These are phyloP conservation scores for Fusarium tjaetaba DNA, from an alignment of 2,329 filamentous ascomycete genomes.

Conservation along the genomic window DNA sequence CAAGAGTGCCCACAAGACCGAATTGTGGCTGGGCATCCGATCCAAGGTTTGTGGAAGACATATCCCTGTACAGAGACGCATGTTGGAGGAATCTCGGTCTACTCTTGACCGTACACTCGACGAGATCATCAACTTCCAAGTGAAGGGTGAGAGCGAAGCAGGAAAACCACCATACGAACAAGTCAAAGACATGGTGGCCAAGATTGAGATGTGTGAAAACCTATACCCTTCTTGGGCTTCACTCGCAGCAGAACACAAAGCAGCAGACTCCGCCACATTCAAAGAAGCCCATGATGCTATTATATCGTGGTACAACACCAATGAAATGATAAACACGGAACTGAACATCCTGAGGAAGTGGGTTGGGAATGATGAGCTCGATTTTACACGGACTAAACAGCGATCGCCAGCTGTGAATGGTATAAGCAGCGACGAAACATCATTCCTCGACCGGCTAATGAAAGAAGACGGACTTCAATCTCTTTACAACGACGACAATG, in stretches of 20 bases:
- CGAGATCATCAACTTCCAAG: slow-evolving; percentile 90
- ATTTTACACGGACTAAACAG: slow-evolving; percentile 82
- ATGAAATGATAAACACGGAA: slow-evolving; percentile 94
- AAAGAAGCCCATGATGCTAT: slow-evolving; percentile 87
- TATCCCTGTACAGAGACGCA: slow-evolving; percentile 82
- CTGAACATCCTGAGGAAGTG: slow-evolving; percentile 90
- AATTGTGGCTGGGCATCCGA: slow-evolving; percentile 89
- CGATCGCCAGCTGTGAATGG: slow-evolving; percentile 73
- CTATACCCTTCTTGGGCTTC: slow-evolving; percentile 84
- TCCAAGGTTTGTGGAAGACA: slow-evolving; percentile 86
- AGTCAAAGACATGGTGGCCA: slow-evolving; percentile 86
- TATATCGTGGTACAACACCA: slow-evolving; percentile 96
- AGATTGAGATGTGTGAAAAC: slow-evolving; percentile 88
- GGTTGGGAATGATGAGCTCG: slow-evolving; percentile 95
- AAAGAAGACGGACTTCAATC: slow-evolving; percentile 96
- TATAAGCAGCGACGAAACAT: slow-evolving; percentile 84
- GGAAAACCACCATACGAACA: slow-evolving; percentile 89
- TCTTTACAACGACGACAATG: slow-evolving; percentile 76
- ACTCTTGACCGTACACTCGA: slow-evolving; percentile 81
- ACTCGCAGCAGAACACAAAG: slow-evolving; percentile 78
- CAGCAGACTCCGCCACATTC: slow-evolving; percentile 80
- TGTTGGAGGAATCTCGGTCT: slow-evolving; percentile 85
- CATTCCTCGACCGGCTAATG: slow-evolving; percentile 92
- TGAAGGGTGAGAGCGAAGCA: slow-evolving; percentile 91
- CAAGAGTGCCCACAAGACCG: slow-evolving; percentile 75